Percentiles rank a stretch among this genome's conserved stretches.
phyloP scores from a whole-genome alignment of 345 rosid species.

The Eucalyptus erythrocorys region DNA sequence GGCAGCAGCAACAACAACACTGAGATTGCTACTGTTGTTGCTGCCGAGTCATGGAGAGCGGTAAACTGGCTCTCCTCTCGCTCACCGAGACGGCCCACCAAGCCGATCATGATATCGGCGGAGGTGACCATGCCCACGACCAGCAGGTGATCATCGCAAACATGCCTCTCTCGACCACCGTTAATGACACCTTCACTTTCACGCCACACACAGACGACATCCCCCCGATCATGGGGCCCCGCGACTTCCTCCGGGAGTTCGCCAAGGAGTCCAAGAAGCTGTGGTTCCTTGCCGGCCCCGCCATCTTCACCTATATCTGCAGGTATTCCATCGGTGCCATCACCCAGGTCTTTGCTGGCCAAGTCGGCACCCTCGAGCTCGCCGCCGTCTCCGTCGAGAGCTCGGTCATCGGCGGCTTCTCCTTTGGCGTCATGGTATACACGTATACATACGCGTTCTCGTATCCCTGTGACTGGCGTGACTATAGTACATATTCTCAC shows the following conservation, averaged over 20 bases:
- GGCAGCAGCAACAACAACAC: neutral
- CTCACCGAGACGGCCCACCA: neutral
- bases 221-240: slow-evolving; percentile 34
- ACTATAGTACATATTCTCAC: neutral
- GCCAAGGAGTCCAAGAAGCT: slow-evolving; percentile 44
- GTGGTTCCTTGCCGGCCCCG: slow-evolving; percentile 90
- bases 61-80: slow-evolving; percentile 1
- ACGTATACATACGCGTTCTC: neutral
- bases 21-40: neutral
- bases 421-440: slow-evolving; percentile 67
- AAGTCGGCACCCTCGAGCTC: slow-evolving; percentile 55
- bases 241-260: slow-evolving; percentile 48
- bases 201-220: slow-evolving; percentile 40
- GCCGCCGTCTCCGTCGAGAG: slow-evolving; percentile 84
- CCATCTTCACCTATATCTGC: slow-evolving; percentile 75
- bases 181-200: slow-evolving; percentile 14
- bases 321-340: slow-evolving; percentile 88
- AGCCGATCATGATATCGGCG: neutral
- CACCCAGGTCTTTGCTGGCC: slow-evolving; percentile 76
- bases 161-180: neutral
- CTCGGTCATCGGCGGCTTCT: slow-evolving; percentile 87
- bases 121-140: neutral
- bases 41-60: neutral
- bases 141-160: neutral
- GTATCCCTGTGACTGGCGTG: neutral